These are phyloP conservation scores for Phytopythium ostracodes DNA, from an alignment of 352 stramenopile species.

Conservation along the genomic window DNA sequence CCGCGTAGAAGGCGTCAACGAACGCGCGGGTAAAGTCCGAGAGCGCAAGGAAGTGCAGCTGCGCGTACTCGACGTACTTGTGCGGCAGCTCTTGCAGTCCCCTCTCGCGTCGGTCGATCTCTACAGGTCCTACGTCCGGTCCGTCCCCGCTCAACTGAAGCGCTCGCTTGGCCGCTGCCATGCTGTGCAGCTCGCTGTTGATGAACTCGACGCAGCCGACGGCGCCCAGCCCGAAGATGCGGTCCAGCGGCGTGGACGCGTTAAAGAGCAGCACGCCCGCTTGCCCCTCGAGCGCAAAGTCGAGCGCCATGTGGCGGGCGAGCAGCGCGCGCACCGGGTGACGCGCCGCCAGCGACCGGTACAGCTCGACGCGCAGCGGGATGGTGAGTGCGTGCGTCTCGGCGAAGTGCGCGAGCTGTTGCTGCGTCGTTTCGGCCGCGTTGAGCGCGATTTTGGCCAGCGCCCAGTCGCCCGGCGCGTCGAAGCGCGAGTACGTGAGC, in stretches of 20 bases:
- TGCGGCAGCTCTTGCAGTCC: constrained; percentile 27
- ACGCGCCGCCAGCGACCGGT: constrained; percentile 22
- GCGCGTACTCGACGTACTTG: constrained; percentile 34
- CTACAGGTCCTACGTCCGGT: constrained; percentile 2
- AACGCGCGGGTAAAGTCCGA: constrained; percentile 18
- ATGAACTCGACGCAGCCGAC: constrained; percentile 26
- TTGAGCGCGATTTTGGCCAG: constrained; percentile 51
- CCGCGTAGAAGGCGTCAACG: constrained; percentile 26
- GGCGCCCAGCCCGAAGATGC: constrained; percentile 42
- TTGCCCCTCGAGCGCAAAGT: constrained; percentile 38
- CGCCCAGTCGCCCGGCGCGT: constrained; percentile 49
- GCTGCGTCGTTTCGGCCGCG: constrained; percentile 33
- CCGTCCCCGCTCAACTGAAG: background rate
- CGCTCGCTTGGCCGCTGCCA: background rate
- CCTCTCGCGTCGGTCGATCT: constrained; percentile 16
- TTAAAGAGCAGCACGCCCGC: constrained; percentile 36
- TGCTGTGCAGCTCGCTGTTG: constrained; percentile 8
- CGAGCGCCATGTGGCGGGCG: constrained; percentile 26
- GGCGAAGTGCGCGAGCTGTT: constrained; percentile 51
- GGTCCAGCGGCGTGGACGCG: constrained; percentile 29
- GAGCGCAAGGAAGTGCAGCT: constrained; percentile 24
- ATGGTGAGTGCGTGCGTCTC: constrained; percentile 46
- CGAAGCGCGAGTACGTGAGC: constrained; percentile 45
- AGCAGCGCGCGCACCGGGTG: constrained; percentile 38
- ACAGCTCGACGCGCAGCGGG: constrained; percentile 40